phyloP scores from a whole-genome alignment of 306 rosid genomes.

The Lathyrus oleraceus region DNA sequence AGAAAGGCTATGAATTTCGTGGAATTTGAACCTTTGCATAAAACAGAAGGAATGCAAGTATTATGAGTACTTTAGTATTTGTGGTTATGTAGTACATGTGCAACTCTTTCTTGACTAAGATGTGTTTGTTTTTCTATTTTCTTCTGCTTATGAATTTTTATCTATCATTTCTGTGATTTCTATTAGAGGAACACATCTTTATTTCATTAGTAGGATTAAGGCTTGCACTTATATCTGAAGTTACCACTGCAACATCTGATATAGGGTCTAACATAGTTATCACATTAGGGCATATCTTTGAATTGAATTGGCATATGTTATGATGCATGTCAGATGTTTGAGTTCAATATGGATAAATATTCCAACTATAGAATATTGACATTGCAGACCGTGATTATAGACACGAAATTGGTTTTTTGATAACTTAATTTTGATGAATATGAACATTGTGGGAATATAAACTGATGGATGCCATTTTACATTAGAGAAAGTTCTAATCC shows the following conservation, averaged over 20 bases:
- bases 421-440: background rate
- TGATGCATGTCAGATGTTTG: background rate
- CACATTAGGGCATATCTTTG: background rate
- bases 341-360: background rate
- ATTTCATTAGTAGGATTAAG: background rate
- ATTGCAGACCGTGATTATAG: background rate
- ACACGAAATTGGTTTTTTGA: background rate
- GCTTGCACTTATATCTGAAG: constrained; percentile 4
- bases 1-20: no score
- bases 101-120: no score
- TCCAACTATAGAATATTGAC: background rate
- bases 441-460: constrained; percentile 10
- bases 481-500: no score
- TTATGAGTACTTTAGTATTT: no score
- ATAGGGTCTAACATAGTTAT: background rate
- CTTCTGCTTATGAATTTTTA: constrained; percentile 16
- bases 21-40: no score
- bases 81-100: no score
- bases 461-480: background rate
- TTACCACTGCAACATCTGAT: constrained; percentile 1
- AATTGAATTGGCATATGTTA: background rate
- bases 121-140: no score
- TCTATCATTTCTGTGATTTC: constrained; percentile 17
- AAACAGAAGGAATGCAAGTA: no score
- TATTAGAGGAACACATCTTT: constrained; percentile 24